Evolutionary conservation across 2,329 filamentous ascomycete species (phyloP), one percentile per base, ranked within the genome.

Genomic region (Aspergillus sp.): DNA sequence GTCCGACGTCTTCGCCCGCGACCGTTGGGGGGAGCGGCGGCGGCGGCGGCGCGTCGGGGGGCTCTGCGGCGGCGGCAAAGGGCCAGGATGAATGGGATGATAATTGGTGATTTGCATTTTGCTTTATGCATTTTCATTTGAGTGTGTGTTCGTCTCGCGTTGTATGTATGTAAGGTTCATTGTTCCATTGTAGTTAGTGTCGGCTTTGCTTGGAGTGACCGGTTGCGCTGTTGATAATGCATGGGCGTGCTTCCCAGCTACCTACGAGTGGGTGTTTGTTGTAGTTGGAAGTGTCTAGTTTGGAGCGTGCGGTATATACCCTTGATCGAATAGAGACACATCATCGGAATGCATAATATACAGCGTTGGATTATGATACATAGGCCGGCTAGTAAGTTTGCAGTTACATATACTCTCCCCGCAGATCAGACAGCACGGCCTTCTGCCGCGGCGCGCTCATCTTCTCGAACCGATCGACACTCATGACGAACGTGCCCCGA

Each of bases 401-500:
- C 4, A 9, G 5, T 32, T 36, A 50, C 5, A 45, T 16, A 34
- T 52, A 72, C 4, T 65, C 66, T 4, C 75, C 75, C 38, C 70
- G 67, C 50, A 79, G 54, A 50, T 77, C 76, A 17, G 69, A 66
- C 59, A 86, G 59, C 20, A 84, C 79, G 32, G 75, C 78, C 65
- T 78, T 83, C 67, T 85, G 82, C 65, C 86, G 75, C 64, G 81
- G 82, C 38, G 74, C 74, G 38, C 78, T 80, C 77, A 90, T 84
- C 64, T 78, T 80, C 74, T 89, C 86, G 69, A 89, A 90, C 34
- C 80, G 79, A 74, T 89, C 86, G 45, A 89, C 83, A 56, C 75
- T 82, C 87, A 90, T 90, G 4, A 89, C 83, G 68, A 89, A 90
- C 1, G 86, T 89, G 0, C 87, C 87, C 50, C 94, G 81, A 0